phyloP scores from a whole-genome alignment of 2,329 filamentous ascomycete genomes.

The Fusarium sterilihyphosum region DNA sequence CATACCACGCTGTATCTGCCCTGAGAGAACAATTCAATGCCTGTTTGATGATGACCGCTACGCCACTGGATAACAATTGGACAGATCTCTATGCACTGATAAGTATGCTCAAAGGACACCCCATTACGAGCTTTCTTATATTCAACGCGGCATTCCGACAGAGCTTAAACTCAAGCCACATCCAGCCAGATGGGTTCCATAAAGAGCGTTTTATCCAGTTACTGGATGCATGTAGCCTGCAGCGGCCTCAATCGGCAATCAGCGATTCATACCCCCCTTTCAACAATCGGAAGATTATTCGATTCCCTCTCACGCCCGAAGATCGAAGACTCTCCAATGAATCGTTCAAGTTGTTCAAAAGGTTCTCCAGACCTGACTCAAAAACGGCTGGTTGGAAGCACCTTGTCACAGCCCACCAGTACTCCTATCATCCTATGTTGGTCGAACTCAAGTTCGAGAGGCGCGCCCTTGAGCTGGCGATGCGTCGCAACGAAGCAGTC shows the following conservation, averaged over 20 bases:
- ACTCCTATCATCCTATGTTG: not conserved
- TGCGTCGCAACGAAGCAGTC: not conserved
- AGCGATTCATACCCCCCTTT: no score
- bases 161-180: rapidly evolving
- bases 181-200: not conserved
- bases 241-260: no score
- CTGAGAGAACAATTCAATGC: no score
- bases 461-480: not conserved
- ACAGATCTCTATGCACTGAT: not conserved
- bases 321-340: no score
- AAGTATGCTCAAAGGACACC: not conserved
- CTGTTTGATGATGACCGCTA: no score
- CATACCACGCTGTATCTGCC: no score
- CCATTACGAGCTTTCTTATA: not conserved
- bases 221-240: not conserved
- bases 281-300: no score
- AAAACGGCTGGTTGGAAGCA: no score
- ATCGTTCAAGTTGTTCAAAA: no score
- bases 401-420: not conserved
- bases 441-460: not conserved
- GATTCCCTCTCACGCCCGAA: rapidly evolving
- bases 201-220: not conserved
- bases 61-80: no score
- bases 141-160: not conserved
- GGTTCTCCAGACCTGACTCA: rapidly evolving